Percentiles rank a stretch among this genome's conserved stretches.
Conservation (phyloP, 1,284 basidiomycete species). For the Retiboletus fuscus region DNA sequence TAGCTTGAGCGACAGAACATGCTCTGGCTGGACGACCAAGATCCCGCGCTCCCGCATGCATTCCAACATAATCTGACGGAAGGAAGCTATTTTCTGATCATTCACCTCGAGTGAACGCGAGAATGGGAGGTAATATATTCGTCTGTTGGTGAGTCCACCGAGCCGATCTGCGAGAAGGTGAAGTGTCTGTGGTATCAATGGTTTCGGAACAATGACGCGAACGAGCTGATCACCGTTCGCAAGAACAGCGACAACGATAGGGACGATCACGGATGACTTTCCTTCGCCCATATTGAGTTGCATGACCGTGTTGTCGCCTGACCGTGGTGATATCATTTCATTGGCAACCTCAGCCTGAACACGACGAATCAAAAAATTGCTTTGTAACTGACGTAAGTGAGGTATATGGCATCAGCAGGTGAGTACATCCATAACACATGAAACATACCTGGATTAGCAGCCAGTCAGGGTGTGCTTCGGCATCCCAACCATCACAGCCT, state of each 20-base stretch:
- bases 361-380: slow-evolving; percentile 54
- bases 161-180: slow-evolving; percentile 59
- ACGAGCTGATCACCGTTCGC: slow-evolving; percentile 55
- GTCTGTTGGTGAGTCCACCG: slow-evolving; percentile 58
- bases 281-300: slow-evolving; percentile 74
- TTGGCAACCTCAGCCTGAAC: slow-evolving; percentile 56
- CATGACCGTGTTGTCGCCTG: slow-evolving; percentile 52
- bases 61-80: slow-evolving; percentile 48
- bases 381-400: slow-evolving; percentile 53
- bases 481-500: slow-evolving; percentile 21
- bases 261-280: slow-evolving; percentile 66
- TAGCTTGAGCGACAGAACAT: slow-evolving; percentile 63
- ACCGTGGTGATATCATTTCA: slow-evolving; percentile 62
- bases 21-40: slow-evolving; percentile 64
- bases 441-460: slow-evolving; percentile 57
- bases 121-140: slow-evolving; percentile 63
- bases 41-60: slow-evolving; percentile 57
- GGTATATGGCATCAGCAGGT: background rate
- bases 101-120: slow-evolving; percentile 53
- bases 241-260: slow-evolving; percentile 55
- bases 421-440: too few relatives aligned
- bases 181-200: slow-evolving; percentile 57
- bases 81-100: slow-evolving; percentile 31
- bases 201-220: slow-evolving; percentile 48
- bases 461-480: slow-evolving; percentile 54